Conservation (phyloP, 2,329 filamentous ascomycete species). For the Metarhizium brunneum region DNA sequence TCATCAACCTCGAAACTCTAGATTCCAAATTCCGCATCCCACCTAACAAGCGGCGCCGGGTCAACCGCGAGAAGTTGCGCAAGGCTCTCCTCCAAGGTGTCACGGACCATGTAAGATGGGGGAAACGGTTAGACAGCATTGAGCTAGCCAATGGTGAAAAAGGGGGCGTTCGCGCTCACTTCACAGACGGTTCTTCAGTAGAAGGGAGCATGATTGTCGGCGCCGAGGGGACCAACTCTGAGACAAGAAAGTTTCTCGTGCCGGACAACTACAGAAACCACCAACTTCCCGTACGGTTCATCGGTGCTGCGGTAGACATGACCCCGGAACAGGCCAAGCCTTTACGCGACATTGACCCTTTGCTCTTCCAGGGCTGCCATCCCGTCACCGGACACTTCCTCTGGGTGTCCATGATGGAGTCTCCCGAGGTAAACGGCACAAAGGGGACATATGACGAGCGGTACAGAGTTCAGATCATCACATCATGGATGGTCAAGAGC, state of each 20-base stretch:
- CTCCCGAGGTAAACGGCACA: slow-evolving; percentile 26
- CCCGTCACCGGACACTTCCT: slow-evolving; percentile 39
- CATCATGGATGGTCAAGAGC: slow-evolving; percentile 34
- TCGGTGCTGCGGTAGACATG: slow-evolving; percentile 28
- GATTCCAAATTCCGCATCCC: slow-evolving; percentile 29
- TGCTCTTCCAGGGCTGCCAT: slow-evolving; percentile 45
- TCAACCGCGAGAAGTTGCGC: slow-evolving; percentile 26
- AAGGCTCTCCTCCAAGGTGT: slow-evolving; percentile 19
- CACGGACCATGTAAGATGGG: slow-evolving; percentile 19
- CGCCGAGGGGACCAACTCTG: slow-evolving; percentile 30
- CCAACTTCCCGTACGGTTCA: slow-evolving; percentile 26
- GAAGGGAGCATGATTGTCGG: slow-evolving; percentile 28
- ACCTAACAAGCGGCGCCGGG: slow-evolving; percentile 24
- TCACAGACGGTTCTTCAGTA: slow-evolving; percentile 22
- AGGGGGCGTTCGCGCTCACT: slow-evolving; percentile 17
- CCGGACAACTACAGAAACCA: slow-evolving; percentile 22
- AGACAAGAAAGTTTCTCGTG: slow-evolving; percentile 23
- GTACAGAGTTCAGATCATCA: slow-evolving; percentile 34
- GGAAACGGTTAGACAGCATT: slow-evolving; percentile 20
- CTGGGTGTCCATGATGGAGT: slow-evolving; percentile 38
- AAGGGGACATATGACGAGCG: slow-evolving; percentile 19
- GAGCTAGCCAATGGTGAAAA: slow-evolving; percentile 11
- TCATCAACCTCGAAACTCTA: slow-evolving; percentile 29
- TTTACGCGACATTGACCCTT: slow-evolving; percentile 39
- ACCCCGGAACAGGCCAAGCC: slow-evolving; percentile 26